Evolutionary conservation across 2,329 filamentous ascomycete species (phyloP).

Genomic region (Xylariaceae sp.): DNA sequence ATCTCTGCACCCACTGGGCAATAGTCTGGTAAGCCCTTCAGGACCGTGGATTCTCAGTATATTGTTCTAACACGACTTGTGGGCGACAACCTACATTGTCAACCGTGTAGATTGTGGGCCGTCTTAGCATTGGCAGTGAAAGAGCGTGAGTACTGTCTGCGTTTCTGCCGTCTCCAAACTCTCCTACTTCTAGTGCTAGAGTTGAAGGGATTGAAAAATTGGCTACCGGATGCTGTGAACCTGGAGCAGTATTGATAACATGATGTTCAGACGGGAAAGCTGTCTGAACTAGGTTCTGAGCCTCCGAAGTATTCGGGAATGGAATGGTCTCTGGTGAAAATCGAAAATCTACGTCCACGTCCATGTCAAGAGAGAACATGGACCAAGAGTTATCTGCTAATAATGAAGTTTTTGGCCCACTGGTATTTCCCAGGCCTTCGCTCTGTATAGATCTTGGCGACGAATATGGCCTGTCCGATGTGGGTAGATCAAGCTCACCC

Average conservation of each 20-base stretch:
- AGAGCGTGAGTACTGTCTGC: background rate
- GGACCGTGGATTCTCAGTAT: background rate
- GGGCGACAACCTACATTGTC: background rate
- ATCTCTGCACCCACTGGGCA: background rate
- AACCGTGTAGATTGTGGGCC: background rate
- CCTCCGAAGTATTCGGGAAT: slow-evolving; percentile 1
- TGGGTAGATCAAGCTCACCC: background rate
- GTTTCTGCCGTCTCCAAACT: background rate
- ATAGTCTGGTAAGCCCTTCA: slow-evolving; percentile 1
- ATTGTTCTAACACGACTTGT: background rate
- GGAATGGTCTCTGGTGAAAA: slow-evolving; percentile 1
- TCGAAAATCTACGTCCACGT: slow-evolving; percentile 12
- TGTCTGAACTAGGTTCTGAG: background rate
- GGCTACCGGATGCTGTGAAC: no score
- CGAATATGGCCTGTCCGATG: background rate
- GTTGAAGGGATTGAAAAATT: no score
- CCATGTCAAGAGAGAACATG: slow-evolving; percentile 11
- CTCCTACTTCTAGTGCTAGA: background rate
- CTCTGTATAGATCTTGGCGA: background rate
- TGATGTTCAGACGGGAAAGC: no score
- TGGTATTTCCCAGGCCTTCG: background rate
- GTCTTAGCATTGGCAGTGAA: background rate
- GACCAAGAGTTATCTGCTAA: background rate
- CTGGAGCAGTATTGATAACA: no score
- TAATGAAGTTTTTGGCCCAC: background rate